Conservation (phyloP, 345 rosid species). For the Brassica rapa region DNA sequence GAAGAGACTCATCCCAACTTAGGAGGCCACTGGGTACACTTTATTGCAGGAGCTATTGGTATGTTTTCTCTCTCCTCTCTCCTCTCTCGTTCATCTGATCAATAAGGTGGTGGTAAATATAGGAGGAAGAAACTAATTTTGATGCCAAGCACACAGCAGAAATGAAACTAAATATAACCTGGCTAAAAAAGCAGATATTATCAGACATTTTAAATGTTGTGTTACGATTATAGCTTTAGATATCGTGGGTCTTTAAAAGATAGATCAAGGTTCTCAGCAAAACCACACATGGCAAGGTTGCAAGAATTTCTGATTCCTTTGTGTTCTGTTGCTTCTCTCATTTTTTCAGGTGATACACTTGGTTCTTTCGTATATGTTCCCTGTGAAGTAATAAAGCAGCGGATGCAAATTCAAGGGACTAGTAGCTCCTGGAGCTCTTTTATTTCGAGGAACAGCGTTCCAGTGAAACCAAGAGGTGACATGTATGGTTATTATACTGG, state of each 20-base stretch:
- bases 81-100: constrained; percentile 4
- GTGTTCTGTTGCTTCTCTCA: no score
- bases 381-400: constrained; percentile 95
- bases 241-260: background rate
- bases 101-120: background rate
- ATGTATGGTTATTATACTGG: constrained; percentile 83
- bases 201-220: background rate
- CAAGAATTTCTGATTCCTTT: constrained; percentile 19
- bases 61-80: constrained; percentile 20
- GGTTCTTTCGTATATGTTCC: constrained; percentile 94
- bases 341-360: constrained; percentile 80
- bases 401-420: constrained; percentile 97
- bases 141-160: constrained; percentile 20
- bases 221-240: background rate
- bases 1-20: constrained; percentile 81
- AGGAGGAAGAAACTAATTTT: constrained; percentile 9
- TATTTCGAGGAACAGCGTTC: constrained; percentile 47
- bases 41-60: constrained; percentile 93
- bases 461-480: constrained; percentile 48
- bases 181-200: background rate
- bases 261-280: background rate
- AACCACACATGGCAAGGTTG: constrained; percentile 4
- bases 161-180: background rate
- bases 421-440: constrained; percentile 67
- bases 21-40: constrained; percentile 90